Base-by-base conservation (phyloP, 768 basidiomycete genomes). In the Cantharellus anzutake region DNA sequence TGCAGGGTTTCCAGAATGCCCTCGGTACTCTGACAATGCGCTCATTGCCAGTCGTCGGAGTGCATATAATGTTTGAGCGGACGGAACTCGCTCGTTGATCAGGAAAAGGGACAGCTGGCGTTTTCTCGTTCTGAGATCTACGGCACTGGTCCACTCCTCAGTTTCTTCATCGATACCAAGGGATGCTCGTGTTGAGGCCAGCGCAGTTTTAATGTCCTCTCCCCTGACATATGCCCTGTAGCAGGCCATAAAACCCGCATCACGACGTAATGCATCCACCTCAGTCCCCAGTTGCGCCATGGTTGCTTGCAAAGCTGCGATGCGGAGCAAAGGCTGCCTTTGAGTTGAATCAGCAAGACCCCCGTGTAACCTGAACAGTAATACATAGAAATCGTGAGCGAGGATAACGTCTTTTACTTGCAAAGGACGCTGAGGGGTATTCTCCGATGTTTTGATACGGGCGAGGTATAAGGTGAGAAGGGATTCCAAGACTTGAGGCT, bases 331-430 rank as follows among this genome's bases (percentile, higher is more conserved):
- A 0, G 84, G 76, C 0, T 83, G 78, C 7, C 84, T 75, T 2
- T 74, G 70, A 42, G 42, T 60, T 56, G 35, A 80, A 79, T 65
- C 85, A 83, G 3, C 74, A 62, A 55, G 52, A 2, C 84, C 86
- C 63, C 84, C 83, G 70, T 87, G 87, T 14, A 80, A 76, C 48
- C 82, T 11, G 52, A 55, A 55, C 11, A 55, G 52, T 37, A 86
- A 75, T 66, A 80, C 82, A 63, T 88, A 89, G 68, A 88, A 90
- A 66, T 87, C 84, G 35, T 78, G 75, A 0, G 80, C 78, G 65
- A 87, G 86, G 35, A 80, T 77, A 5, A 89, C 73, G 67, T 88
- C 86, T 62, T 86, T 83, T 34, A 87, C 68, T 4, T 79, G 73
- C 51, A 88, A 41, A 5, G 59, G 48, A 70, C 64, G 81, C 78